These are phyloP conservation scores for Geotrichum bryndzae DNA, from an alignment of 1,139 yeast species.

Conservation along the genomic window DNA sequence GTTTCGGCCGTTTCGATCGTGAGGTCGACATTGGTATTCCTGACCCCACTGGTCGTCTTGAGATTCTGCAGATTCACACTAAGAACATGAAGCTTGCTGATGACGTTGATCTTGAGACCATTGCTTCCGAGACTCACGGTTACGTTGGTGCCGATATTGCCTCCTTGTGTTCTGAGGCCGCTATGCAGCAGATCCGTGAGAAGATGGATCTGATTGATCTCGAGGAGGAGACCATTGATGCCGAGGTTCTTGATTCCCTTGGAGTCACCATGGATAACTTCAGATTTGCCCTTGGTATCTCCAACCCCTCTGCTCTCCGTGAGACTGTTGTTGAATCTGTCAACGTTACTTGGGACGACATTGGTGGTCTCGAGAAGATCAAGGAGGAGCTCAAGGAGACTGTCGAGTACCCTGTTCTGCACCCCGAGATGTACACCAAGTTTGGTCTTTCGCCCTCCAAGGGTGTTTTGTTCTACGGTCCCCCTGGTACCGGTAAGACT, in stretches of 20 bases:
- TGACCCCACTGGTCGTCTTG: slow-evolving; percentile 97
- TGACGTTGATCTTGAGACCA: slow-evolving; percentile 91
- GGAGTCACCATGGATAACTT: slow-evolving; percentile 99
- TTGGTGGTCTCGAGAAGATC: slow-evolving; percentile 92
- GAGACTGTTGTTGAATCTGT: slow-evolving; percentile 98
- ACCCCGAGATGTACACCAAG: slow-evolving; percentile 97
- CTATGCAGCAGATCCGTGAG: slow-evolving; percentile 97
- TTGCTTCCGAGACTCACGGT: slow-evolving; percentile 92
- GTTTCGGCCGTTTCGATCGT: slow-evolving; percentile 98
- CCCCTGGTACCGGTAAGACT: slow-evolving; percentile 90
- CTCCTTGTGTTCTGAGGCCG: slow-evolving; percentile 97
- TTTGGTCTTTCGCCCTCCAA: slow-evolving; percentile 96
- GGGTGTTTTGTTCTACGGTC: slow-evolving; percentile 98
- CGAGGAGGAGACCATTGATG: slow-evolving; percentile 96
- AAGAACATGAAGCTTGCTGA: slow-evolving; percentile 96
- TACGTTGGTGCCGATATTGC: slow-evolving; percentile 95
- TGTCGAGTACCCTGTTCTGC: slow-evolving; percentile 96
- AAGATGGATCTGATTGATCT: slow-evolving; percentile 97
- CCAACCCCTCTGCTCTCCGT: slow-evolving; percentile 98
- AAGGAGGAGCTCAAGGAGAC: slow-evolving; percentile 94
- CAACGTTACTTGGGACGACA: slow-evolving; percentile 97
- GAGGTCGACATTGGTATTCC: slow-evolving; percentile 99
- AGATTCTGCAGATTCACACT: slow-evolving; percentile 86
- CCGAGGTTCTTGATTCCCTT: slow-evolving; percentile 90
- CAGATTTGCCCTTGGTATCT: slow-evolving; percentile 93